Base-by-base conservation (phyloP, 1,284 basidiomycete genomes). In the Peniophora sp. region DNA sequence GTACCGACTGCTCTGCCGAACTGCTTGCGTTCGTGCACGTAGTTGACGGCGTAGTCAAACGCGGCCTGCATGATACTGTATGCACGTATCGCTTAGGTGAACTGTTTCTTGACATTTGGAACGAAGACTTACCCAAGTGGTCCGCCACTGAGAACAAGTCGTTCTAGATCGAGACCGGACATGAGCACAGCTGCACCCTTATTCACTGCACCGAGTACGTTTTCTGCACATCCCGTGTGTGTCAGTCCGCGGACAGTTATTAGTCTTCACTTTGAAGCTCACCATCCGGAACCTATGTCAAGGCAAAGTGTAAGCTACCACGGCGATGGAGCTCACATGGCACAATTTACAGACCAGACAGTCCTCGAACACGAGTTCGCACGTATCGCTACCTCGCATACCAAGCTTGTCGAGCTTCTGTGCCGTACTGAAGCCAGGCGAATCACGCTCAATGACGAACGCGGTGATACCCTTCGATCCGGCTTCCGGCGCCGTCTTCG, bases 391-490 rank as follows among this genome's bases (percentile, higher is more conserved):
- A 39, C 95, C 95, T 55, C 95, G 75, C 94, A 97, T 97, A 1
- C 94, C 94, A 60, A 97, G 84, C 67, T 97, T 97, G 70, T 97
- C 94, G 18, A 97, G 74, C 60, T 94, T 93, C 57, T 88, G 90
- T 57, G 88, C 85, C 1, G 90, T 90, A 14, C 89, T 89, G 69
- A 97, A 97, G 3, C 95, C 95, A 34, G 78, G 67, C 65, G 83
- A 90, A 1, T 69, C 81, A 39, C 79, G 84, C 68, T 97, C 92
- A 52, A 97, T 74, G 56, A 97, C 83, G 69, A 97, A 97, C 0
- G 94, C 83, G 0, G 94, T 97, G 57, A 97, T 93, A 15, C 93
- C 92, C 65, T 91, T 95, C 22, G 88, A 87, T 10, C 81, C 84
- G 60, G 77, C 80, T 49, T 83, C 78, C 0, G 88, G 88, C 11